phyloP scores from a whole-genome alignment of 2,329 filamentous ascomycete species.

The Periconia macrospinosa region DNA sequence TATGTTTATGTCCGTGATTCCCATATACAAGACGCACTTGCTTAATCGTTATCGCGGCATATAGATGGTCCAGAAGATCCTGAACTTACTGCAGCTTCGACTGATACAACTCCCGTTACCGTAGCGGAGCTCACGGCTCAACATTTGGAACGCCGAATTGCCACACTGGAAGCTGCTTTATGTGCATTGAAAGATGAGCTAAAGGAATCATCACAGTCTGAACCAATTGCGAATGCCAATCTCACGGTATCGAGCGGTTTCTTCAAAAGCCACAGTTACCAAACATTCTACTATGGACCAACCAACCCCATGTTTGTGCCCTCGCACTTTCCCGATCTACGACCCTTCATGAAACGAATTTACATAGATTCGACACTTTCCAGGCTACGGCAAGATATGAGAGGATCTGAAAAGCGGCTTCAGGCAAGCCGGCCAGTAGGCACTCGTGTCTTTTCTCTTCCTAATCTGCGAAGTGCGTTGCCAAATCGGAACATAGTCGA shows the following conservation, averaged over 20 bases:
- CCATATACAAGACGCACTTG: background rate
- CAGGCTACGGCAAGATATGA: slow-evolving; percentile 25
- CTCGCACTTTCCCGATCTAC: slow-evolving; percentile 34
- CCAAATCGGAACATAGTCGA: slow-evolving; percentile 43
- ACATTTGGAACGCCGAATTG: slow-evolving; percentile 9
- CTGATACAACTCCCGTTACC: background rate
- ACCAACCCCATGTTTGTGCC: slow-evolving; percentile 36
- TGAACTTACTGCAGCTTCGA: background rate
- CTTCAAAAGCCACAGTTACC: slow-evolving; percentile 43
- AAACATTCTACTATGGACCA: slow-evolving; percentile 45
- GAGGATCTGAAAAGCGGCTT: slow-evolving; percentile 16
- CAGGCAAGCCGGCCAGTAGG: slow-evolving; percentile 1
- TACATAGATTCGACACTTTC: slow-evolving; percentile 23
- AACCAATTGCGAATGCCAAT: slow-evolving; percentile 3
- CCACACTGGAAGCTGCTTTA: slow-evolving; percentile 10
- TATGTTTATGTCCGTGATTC: background rate
- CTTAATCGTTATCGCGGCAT: no score
- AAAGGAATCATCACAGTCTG: background rate
- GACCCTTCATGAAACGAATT: slow-evolving; percentile 26
- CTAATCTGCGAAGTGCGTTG: slow-evolving; percentile 25
- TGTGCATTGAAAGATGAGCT: background rate
- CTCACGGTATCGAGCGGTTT: slow-evolving; percentile 22
- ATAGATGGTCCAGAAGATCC: background rate
- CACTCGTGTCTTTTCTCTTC: slow-evolving; percentile 10
- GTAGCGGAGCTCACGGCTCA: no score